Conservation (phyloP, 2,329 filamentous ascomycete species). For the Beauveria sp. region DNA sequence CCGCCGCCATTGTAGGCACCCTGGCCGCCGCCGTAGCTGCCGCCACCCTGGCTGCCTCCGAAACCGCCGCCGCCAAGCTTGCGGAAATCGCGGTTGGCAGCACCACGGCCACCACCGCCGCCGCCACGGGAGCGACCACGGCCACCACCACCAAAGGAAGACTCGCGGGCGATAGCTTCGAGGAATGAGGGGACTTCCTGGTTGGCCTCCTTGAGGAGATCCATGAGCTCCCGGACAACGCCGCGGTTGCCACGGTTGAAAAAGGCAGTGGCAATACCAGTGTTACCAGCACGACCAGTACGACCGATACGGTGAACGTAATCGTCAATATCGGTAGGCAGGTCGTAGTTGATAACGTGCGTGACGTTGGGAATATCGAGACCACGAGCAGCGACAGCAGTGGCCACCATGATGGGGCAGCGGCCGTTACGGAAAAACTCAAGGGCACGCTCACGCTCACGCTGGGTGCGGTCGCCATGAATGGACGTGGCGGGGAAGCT, state of each 20-base stretch:
- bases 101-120: slow-evolving; percentile 62
- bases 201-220: slow-evolving; percentile 98
- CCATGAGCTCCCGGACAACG: slow-evolving; percentile 90
- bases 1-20: slow-evolving; percentile 29
- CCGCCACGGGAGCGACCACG: slow-evolving; percentile 43
- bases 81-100: slow-evolving; percentile 81
- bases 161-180: slow-evolving; percentile 94
- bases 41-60: slow-evolving; percentile 19
- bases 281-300: slow-evolving; percentile 99
- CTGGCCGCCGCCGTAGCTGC: slow-evolving; percentile 23
- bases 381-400: slow-evolving; percentile 85
- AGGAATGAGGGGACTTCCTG: slow-evolving; percentile 92
- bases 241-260: slow-evolving; percentile 99
- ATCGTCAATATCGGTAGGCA: slow-evolving; percentile 98
- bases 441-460: slow-evolving; percentile 94
- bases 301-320: slow-evolving; percentile 99
- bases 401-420: slow-evolving; percentile 94
- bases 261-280: slow-evolving; percentile 97
- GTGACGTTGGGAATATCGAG: slow-evolving; percentile 94
- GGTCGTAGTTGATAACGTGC: slow-evolving; percentile 98
- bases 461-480: slow-evolving; percentile 96
- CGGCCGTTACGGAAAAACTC: slow-evolving; percentile 96
- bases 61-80: slow-evolving; percentile 53
- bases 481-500: slow-evolving; percentile 97
- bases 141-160: slow-evolving; percentile 68